A percentile compares a stretch with the other conserved stretches of the same genome.
Conservation (phyloP, 768 basidiomycete species). For the Grammothele lineata region DNA sequence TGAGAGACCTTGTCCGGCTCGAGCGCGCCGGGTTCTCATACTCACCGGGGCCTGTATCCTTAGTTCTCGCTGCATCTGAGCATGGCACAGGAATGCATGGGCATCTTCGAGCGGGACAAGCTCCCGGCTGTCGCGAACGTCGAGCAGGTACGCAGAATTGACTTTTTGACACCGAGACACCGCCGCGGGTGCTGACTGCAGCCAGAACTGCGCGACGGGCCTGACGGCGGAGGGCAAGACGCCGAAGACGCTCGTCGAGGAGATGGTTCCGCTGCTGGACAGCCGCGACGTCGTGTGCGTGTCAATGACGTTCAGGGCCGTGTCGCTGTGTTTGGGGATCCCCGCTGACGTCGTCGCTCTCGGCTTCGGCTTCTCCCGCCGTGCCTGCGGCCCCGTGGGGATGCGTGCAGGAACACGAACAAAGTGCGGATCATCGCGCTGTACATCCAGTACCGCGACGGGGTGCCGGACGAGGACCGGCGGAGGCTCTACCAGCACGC, state of each 20-base stretch:
- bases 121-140: slow-evolving; percentile 79
- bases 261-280: slow-evolving; percentile 96
- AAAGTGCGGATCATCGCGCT: slow-evolving; percentile 96
- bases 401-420: slow-evolving; percentile 65
- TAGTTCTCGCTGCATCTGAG: slow-evolving; percentile 95
- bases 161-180: too few species aligned
- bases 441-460: slow-evolving; percentile 92
- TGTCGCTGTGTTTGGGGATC: not conserved
- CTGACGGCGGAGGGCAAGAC: slow-evolving; percentile 86
- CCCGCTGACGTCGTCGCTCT: slow-evolving; percentile 6
- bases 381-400: not conserved
- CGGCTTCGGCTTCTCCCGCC: not conserved
- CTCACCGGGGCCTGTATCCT: not conserved
- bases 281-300: slow-evolving; percentile 78
- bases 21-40: too few species aligned
- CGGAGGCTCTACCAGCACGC: slow-evolving; percentile 95
- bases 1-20: slow-evolving; percentile 20
- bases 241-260: slow-evolving; percentile 93
- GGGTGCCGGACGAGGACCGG: slow-evolving; percentile 97
- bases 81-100: slow-evolving; percentile 98
- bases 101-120: slow-evolving; percentile 83
- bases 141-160: slow-evolving; percentile 62
- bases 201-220: slow-evolving; percentile 90
- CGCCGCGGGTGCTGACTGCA: not conserved
- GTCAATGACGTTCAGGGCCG: slow-evolving; percentile 3